Evolutionary conservation across 257 asterid species (phyloP), one percentile per base, ranked within the genome.

Genomic region (Verbena officinalis): DNA sequence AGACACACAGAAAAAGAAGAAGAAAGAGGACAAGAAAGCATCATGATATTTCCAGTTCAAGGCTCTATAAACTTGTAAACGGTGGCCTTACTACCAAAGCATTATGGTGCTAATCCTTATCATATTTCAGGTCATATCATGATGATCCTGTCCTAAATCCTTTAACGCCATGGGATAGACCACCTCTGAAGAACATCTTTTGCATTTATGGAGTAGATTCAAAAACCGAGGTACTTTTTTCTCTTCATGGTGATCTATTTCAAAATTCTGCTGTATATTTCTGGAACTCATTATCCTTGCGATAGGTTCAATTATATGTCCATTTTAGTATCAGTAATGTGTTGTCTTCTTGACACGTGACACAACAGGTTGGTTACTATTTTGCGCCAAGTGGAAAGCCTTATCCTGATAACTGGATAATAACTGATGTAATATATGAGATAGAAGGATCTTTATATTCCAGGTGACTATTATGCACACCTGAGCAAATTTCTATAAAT

Each of bases 361-460:
- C n/a, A 39, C 60, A 78, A 57, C 81, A 94, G 99, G 97, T 94
- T 68, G 99, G 99, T 75, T 94, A 94, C 77, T 90, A 87, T 78
- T 88, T 84, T 84, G 99, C 99, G 17, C 99, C 99, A 57, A 94
- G 99, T 73, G 97, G 99, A 78, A 94, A 94, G 84, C 99, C 99
- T 45, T 94, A 90, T 78, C 99, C 99, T 77, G 99, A 94, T 84
- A 94, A 94, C 73, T 94, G 99, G 99, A 90, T 94, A 54, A 70
- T 86, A 71, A 94, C 99, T 55, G 99, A 94, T 66, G 76, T 90
- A 58, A 78, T 94, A 70, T 88, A 83, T 65, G 99, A 94, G 87
- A 67, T 78, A 59, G 96, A 90, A 70, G 99, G 99, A 73, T 87
- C 97, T 65, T 59, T 94, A 61, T 83, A 81, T 62, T 77, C 99